These are phyloP conservation scores for Globisporangium iwayamae DNA, from an alignment of 352 stramenopile species.

Conservation along the genomic window DNA sequence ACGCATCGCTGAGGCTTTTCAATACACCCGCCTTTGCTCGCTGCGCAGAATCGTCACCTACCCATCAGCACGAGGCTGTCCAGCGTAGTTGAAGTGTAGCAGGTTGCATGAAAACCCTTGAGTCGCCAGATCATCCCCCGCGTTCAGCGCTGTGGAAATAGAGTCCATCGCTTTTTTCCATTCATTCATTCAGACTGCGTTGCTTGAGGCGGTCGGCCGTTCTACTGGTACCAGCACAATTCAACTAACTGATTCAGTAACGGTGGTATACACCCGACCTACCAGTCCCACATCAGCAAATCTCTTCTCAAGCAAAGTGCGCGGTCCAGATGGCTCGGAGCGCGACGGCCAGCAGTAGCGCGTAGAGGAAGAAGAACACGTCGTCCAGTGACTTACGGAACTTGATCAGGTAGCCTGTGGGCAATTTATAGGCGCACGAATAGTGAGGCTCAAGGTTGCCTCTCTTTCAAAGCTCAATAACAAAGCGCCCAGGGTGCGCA, in stretches of 20 bases:
- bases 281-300: neutral
- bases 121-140: neutral
- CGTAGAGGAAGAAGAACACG: conserved; percentile 74
- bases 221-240: too few species aligned
- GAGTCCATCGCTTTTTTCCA: neutral
- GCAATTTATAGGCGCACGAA: conserved; percentile 1
- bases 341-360: conserved; percentile 45
- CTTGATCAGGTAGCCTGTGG: conserved; percentile 56
- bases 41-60: neutral
- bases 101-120: conserved; percentile 11
- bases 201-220: too few species aligned
- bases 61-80: conserved; percentile 1
- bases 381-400: conserved; percentile 69
- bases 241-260: too few species aligned
- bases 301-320: neutral
- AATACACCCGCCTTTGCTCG: conserved; percentile 10
- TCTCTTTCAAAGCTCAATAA: neutral
- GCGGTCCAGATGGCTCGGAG: conserved; percentile 39
- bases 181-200: too few species aligned
- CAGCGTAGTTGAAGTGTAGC: conserved; percentile 3
- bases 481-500: conserved; percentile 11
- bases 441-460: neutral
- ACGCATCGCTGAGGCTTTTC: conserved; percentile 7
- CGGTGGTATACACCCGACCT: neutral
- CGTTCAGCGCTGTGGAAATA: neutral